These are phyloP conservation scores for Zoysia matrella DNA, from an alignment of 202 grass and related monocot genomes.

Conservation along the genomic window DNA sequence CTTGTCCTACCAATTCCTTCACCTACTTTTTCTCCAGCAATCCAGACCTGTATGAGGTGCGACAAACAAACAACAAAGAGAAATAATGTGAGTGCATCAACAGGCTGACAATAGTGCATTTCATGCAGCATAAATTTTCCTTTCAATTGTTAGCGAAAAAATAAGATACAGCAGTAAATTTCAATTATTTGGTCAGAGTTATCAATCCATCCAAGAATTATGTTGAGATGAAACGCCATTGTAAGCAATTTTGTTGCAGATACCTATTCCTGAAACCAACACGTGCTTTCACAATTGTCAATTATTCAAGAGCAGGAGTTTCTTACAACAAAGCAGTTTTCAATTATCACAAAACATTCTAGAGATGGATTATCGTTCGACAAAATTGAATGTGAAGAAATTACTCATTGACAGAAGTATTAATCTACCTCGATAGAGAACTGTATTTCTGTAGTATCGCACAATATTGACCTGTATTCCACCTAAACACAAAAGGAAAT, in stretches of 20 bases:
- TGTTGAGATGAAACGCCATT: not conserved
- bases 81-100: slow-evolving; percentile 4
- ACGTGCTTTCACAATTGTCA: too few relatives aligned
- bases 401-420: slow-evolving; percentile 22
- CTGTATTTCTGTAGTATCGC: slow-evolving; percentile 69
- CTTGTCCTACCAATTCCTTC: slow-evolving; percentile 91
- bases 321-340: too few relatives aligned
- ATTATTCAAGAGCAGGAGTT: too few relatives aligned
- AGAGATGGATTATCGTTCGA: too few relatives aligned
- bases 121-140: not conserved
- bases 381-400: not conserved
- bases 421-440: slow-evolving; percentile 88
- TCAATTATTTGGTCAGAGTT: too few relatives aligned
- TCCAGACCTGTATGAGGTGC: slow-evolving; percentile 69
- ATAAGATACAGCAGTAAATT: too few relatives aligned
- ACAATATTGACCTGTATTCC: slow-evolving; percentile 74
- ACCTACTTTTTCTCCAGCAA: slow-evolving; percentile 93
- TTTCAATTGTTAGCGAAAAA: slow-evolving; percentile 15
- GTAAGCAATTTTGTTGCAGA: not conserved
- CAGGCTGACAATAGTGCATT: not conserved
- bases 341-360: too few relatives aligned
- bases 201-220: slow-evolving; percentile 13
- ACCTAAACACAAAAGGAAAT: slow-evolving; percentile 62
- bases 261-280: too few relatives aligned
- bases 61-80: not conserved